Base-by-base conservation (phyloP, 805 yeast genomes). In the Metschnikowia santaceciliae region DNA sequence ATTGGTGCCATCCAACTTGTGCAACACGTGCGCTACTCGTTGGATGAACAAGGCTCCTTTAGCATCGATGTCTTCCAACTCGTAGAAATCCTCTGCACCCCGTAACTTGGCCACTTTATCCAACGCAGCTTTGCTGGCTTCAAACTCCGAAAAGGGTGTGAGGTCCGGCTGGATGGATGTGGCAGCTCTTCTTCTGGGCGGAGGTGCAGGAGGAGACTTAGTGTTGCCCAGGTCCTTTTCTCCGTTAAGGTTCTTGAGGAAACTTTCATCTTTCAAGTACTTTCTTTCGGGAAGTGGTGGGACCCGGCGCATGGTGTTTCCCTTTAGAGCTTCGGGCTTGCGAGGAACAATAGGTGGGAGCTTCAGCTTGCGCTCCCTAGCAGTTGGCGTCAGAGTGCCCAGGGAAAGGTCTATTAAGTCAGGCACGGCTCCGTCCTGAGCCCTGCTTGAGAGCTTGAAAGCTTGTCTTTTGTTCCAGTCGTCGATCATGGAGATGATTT, bases 301-400 rank as follows among this genome's bases (percentile, higher is more conserved):
- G 20, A 62, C 61, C 36, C 58, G 57, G 15, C 49, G 51, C 11
- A 66, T 33, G 15, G 62, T 60, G 10, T 61, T 63, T 0, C 78
- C 76, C 52, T 66, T 67, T n/a, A 78, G 60, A 2, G 56, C 47
- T 0, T 51, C 56, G 3, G 84, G 84, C 54, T 80, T 80, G 33
- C 64, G 66, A 0, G 84, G 84, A 0, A 77, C 67, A 52, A 74
- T 56, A 0, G 84, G 83, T 0, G 76, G 69, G 3, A 66, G 57
- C 39, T 36, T 53, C 30, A 40, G 47, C 37, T 48, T 36, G 14
- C 57, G 53, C 11, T 34, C 53, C n/a, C 13, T 32, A 11, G 55
- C 51, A 17, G 52, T 47, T 17, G 26, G 15, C 14, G 38, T 20
- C 4, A 26, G 14, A 4, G 38, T n/a, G 4, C 59, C 59, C 37